These are phyloP conservation scores for Apiotrichum akiyoshidainum DNA, from an alignment of 1,284 basidiomycete genomes.

Conservation along the genomic window DNA sequence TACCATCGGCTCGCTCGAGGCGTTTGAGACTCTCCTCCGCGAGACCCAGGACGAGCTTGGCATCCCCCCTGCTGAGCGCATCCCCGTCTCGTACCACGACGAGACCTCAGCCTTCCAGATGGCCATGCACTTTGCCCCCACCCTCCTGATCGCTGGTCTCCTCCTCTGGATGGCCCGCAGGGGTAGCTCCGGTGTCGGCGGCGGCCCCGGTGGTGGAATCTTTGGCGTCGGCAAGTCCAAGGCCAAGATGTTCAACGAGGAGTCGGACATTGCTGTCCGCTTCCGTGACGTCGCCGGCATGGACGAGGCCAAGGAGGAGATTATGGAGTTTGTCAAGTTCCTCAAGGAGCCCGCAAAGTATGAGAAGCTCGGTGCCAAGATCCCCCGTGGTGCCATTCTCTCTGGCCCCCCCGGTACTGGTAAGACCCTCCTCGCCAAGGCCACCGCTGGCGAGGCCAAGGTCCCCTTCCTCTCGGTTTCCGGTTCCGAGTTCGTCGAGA, in stretches of 20 bases:
- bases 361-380: conserved; percentile 95
- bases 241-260: conserved; percentile 96
- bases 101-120: conserved; percentile 83
- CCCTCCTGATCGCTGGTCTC: conserved; percentile 83
- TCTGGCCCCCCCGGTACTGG: conserved; percentile 98
- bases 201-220: conserved; percentile 70
- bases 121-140: conserved; percentile 88
- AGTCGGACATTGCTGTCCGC: conserved; percentile 87
- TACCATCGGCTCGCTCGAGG: conserved; percentile 95
- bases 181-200: conserved; percentile 59
- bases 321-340: conserved; percentile 99
- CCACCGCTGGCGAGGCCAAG: conserved; percentile 93
- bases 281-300: conserved; percentile 97
- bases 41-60: conserved; percentile 89
- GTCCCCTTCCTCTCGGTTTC: conserved; percentile 98
- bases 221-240: conserved; percentile 96
- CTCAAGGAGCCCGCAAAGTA: conserved; percentile 93
- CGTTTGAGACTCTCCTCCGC: conserved; percentile 91
- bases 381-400: conserved; percentile 95
- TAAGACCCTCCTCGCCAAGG: conserved; percentile 96
- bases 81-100: conserved; percentile 95
- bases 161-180: conserved; percentile 86
- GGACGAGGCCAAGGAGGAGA: conserved; percentile 99
- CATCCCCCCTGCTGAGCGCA: conserved; percentile 86
- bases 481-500: conserved; percentile 98